These are phyloP conservation scores for Fusarium miscanthi DNA, from an alignment of 2,329 filamentous ascomycete species.

Conservation along the genomic window DNA sequence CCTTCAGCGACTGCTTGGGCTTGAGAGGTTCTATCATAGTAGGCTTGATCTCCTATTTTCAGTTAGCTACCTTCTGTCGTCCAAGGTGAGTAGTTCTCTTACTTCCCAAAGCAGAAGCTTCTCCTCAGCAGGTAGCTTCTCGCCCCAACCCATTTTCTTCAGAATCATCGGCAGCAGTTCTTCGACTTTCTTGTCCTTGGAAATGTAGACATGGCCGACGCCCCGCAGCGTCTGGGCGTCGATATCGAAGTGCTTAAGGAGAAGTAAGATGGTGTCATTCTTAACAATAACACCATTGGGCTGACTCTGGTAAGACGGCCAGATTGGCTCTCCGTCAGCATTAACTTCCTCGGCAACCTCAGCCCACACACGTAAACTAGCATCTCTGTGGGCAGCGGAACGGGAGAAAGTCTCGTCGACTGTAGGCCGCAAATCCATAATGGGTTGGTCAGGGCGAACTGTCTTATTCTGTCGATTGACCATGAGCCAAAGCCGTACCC, in stretches of 20 bases:
- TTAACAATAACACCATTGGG: constrained; percentile 67
- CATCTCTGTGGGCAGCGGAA: constrained; percentile 69
- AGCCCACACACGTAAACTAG: constrained; percentile 86
- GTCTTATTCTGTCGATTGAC: constrained; percentile 99
- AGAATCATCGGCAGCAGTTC: constrained; percentile 83
- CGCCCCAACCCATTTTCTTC: constrained; percentile 86
- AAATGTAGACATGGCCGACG: constrained; percentile 86
- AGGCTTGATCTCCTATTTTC: constrained; percentile 85
- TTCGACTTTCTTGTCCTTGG: constrained; percentile 85
- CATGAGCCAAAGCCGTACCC: constrained; percentile 92
- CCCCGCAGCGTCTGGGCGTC: constrained; percentile 80
- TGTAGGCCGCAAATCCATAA: constrained; percentile 80
- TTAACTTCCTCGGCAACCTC: constrained; percentile 78
- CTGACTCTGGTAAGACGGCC: constrained; percentile 72
- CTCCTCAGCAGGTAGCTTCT: constrained; percentile 73
- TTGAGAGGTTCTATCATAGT: constrained; percentile 97
- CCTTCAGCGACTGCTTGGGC: constrained; percentile 86
- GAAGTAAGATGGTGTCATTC: constrained; percentile 79
- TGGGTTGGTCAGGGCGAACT: constrained; percentile 86
- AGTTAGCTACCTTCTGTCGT: constrained; percentile 6
- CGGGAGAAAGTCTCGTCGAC: constrained; percentile 74
- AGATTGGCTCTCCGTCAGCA: constrained; percentile 75
- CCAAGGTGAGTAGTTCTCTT: constrained; percentile 36
- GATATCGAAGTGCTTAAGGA: constrained; percentile 91
- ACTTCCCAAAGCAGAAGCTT: constrained; percentile 81